Conservation (phyloP, 495 filamentous ascomycete species). For the Penicillium odoratum region DNA sequence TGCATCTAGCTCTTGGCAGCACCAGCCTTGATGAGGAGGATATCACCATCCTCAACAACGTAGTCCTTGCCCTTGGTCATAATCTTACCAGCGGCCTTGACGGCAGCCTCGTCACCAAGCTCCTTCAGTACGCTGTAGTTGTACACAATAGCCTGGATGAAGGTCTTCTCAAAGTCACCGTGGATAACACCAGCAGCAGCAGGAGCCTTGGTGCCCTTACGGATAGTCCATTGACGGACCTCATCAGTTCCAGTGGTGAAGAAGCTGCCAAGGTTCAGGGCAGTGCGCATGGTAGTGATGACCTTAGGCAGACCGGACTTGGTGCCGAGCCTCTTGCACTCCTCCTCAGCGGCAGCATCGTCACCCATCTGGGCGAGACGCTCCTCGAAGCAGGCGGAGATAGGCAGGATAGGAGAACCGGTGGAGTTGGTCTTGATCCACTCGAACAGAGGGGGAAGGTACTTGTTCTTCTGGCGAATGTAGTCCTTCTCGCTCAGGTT, state of each 20-base stretch:
- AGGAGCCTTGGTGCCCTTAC: slow-evolving; percentile 94
- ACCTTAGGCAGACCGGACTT: slow-evolving; percentile 92
- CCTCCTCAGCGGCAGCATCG: slow-evolving; percentile 76
- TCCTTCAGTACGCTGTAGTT: slow-evolving; percentile 81
- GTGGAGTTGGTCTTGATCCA: slow-evolving; percentile 90
- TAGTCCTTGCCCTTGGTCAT: slow-evolving; percentile 99
- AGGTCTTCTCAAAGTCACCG: slow-evolving; percentile 99
- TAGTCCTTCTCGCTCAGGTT: slow-evolving; percentile 98
- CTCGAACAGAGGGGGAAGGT: slow-evolving; percentile 85
- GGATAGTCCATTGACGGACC: slow-evolving; percentile 97
- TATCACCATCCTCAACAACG: slow-evolving; percentile 57
- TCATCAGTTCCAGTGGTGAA: slow-evolving; percentile 98
- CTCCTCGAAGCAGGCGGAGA: slow-evolving; percentile 91
- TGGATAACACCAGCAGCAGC: slow-evolving; percentile 98
- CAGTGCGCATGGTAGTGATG: slow-evolving; percentile 89
- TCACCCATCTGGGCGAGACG: slow-evolving; percentile 76
- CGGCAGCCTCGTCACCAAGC: slow-evolving; percentile 80
- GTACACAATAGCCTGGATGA: slow-evolving; percentile 92
- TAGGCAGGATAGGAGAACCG: slow-evolving; percentile 87
- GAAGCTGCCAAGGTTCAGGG: slow-evolving; percentile 87
- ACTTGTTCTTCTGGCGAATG: slow-evolving; percentile 99
- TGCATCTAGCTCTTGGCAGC: slow-evolving; percentile 73
- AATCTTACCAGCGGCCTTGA: slow-evolving; percentile 92
- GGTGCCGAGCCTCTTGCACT: slow-evolving; percentile 84
- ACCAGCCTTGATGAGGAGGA: slow-evolving; percentile 90